Base-by-base conservation (phyloP, 2,329 filamentous ascomycete species). In the Colletotrichum sidae region DNA sequence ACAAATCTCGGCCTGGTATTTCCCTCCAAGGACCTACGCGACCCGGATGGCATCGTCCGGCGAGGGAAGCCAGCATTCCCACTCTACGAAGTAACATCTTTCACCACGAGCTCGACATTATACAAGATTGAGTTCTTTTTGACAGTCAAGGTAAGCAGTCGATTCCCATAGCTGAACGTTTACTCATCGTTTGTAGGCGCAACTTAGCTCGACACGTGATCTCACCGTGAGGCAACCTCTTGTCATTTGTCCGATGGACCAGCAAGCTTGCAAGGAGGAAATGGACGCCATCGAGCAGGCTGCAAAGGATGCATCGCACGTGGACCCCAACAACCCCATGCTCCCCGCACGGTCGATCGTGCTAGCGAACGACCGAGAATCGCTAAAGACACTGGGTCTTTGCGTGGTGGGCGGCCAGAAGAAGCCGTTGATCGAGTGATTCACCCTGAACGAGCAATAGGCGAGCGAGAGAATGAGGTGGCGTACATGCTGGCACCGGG, bases 51-150 rank as follows among this genome's bases (percentile, higher is more conserved):
- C 34, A 90, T 97, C 65, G 84, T 98, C 73, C 92, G 93, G 59
- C 84, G 94, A 72, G 92, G 92, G 33, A 96, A 94, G 77, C 86
- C 93, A 9, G 92, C 90, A 34, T 98, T 97, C 78, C 96, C 96
- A 7, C 88, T 92, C 75, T 97, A 97, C 75, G 89, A 92, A 60
- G 91, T 97, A 50, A 90, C 87, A 39, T 95, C 94, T 1, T 99
- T 99, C 74, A 97, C 96, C 1, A 98, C 96, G 0, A 92, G 92
- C 8, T 96, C 93, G 39, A 95, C 91, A 41, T 86, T 99, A 12
- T 99, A 99, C 83, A 98, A 97, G 79, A 97, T 99, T 75, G 95
- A 99, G 79, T 99, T 97, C 76, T 99, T 95, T 76, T 81, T 98
- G 59, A 94, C 89, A 56, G 93, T 98, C 69, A 97, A 97, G 88